Percentiles rank a stretch among this genome's conserved stretches.
Evolutionary conservation across 1,284 basidiomycete genomes (phyloP).

Genomic region (Cystobasidium slooffiae): DNA sequence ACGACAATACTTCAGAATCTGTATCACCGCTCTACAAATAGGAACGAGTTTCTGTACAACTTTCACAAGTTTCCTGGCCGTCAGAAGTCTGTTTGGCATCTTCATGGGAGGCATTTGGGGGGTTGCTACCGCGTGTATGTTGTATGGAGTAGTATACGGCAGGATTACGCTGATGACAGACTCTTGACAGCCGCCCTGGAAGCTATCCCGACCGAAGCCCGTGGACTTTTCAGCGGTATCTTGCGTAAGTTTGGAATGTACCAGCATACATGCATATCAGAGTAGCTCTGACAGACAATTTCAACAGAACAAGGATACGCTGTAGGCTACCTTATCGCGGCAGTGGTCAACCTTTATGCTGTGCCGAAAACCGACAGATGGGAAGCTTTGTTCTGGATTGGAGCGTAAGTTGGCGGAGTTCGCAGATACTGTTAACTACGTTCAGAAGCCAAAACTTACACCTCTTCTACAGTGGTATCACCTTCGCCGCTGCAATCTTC

Average conservation of each 20-base stretch:
- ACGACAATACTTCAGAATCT: slow-evolving; percentile 57
- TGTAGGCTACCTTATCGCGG: slow-evolving; percentile 50
- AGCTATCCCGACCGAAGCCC: slow-evolving; percentile 81
- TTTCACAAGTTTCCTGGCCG: slow-evolving; percentile 61
- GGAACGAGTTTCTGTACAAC: slow-evolving; percentile 64
- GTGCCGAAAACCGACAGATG: slow-evolving; percentile 57
- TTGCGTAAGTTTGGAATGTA: slow-evolving; percentile 58
- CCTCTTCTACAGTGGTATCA: slow-evolving; percentile 65
- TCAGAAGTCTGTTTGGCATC: slow-evolving; percentile 67
- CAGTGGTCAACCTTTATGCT: slow-evolving; percentile 50
- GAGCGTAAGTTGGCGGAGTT: slow-evolving; percentile 43
- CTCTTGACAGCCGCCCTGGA: slow-evolving; percentile 71
- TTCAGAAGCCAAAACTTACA: slow-evolving; percentile 11
- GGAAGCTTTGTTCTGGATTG: slow-evolving; percentile 62
- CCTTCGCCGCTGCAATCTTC: slow-evolving; percentile 72
- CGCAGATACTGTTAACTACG: neutral
- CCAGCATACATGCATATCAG: neutral
- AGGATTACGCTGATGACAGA: slow-evolving; percentile 29
- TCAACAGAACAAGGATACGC: slow-evolving; percentile 72
- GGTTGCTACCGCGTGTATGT: slow-evolving; percentile 51
- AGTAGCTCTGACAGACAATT: no score
- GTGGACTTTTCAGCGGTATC: slow-evolving; percentile 84
- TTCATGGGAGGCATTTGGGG: slow-evolving; percentile 72
- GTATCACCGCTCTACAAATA: slow-evolving; percentile 77
- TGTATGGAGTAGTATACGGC: slow-evolving; percentile 2